Evolutionary conservation across 2,329 filamentous ascomycete genomes (phyloP).

Genomic region (Amphichorda felina): DNA sequence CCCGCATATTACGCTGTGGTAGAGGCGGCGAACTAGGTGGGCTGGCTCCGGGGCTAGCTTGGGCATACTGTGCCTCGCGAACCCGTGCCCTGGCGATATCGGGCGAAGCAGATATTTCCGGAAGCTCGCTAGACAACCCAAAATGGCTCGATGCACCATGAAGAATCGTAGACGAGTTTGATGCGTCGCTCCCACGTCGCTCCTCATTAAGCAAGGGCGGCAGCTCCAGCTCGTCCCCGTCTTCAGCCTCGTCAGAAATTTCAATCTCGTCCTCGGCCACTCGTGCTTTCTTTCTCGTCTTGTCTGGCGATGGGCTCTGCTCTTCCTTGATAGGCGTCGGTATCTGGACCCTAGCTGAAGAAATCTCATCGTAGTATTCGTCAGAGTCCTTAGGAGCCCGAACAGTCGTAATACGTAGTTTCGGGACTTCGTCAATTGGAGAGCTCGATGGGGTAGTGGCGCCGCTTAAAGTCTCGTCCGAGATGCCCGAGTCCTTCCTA

Average conservation of each 20-base stretch:
- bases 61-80: slow-evolving; percentile 20
- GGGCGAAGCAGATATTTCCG: slow-evolving; percentile 32
- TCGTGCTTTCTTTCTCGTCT: neutral
- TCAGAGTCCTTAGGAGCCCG: neutral
- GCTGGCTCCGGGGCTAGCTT: slow-evolving; percentile 17
- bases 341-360: neutral
- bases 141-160: slow-evolving; percentile 24
- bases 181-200: slow-evolving; percentile 18
- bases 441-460: slow-evolving; percentile 6
- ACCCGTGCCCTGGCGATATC: slow-evolving; percentile 14
- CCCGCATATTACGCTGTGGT: slow-evolving; percentile 7
- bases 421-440: neutral
- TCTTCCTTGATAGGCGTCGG: slow-evolving; percentile 3
- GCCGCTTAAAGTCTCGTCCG: neutral
- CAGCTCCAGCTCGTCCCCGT: slow-evolving; percentile 19
- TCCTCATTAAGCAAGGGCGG: slow-evolving; percentile 19
- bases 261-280: neutral
- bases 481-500: neutral
- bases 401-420: neutral
- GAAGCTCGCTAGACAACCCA: slow-evolving; percentile 26
- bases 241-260: slow-evolving; percentile 4
- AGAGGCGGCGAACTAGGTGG: slow-evolving; percentile 36
- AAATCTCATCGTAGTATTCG: neutral
- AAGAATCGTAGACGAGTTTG: slow-evolving; percentile 24
- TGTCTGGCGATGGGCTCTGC: neutral